Evolutionary conservation across 129 eudicot genomes (phyloP), one percentile per base, ranked within the genome.

Genomic region (Pittosporum tobira): DNA sequence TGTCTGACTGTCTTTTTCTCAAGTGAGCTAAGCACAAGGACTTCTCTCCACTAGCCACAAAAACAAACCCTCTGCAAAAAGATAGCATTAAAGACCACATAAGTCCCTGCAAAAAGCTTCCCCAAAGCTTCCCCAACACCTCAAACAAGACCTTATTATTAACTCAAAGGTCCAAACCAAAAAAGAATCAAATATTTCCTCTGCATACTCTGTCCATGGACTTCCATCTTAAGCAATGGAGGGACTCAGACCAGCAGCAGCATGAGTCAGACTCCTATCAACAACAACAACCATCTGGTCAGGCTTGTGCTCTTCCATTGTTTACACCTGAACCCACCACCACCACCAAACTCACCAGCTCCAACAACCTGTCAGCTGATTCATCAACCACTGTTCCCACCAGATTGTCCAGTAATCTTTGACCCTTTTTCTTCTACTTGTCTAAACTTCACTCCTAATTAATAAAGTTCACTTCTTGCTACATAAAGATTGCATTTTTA

Each of bases 161-260:
- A n/a, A n/a, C 62, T 30, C 30, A 31, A 67, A 37, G 43, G 3
- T 37, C n/a, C 56, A 58, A 66, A 50, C 36, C 43, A 58, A 68
- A 48, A 16, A 26, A 9, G 26, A 67, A 69, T 2, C 38, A 49
- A 59, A 59, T 56, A 8, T 62, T 64, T 57, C 53, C 64, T 40
- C 60, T 60, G 22, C 47, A n/a, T n/a, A n/a, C 63, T 40, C 48
- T 38, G 45, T 69, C 74, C 31, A 86, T 86, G 95, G 95, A 82
- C 77, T 69, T 79, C 68, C 71, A 78, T 73, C 83, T 78, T 75
- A 81, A 85, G 85, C 88, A 81, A 73, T 85, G 94, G 88, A 71
- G 80, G 62, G 68, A 65, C n/a, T n/a, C n/a, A 25, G 46, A 71
- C 36, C 65, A 40, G 24, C 77, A 63, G 51, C 69, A 77, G 26